These are phyloP conservation scores for Orbilia quercus DNA, from an alignment of 2,329 filamentous ascomycete species.

Conservation along the genomic window DNA sequence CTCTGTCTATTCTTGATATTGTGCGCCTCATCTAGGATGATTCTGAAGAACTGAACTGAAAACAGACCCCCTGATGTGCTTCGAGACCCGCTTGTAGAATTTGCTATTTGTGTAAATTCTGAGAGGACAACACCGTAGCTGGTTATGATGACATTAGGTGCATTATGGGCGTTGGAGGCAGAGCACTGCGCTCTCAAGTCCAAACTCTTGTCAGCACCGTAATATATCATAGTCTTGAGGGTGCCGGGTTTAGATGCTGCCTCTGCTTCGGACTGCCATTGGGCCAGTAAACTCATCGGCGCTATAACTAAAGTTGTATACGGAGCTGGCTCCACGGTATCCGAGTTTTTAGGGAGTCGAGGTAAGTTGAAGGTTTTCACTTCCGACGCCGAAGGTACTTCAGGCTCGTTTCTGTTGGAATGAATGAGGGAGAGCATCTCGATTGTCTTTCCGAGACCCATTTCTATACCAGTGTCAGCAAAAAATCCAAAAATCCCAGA, in stretches of 20 bases:
- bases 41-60: constrained; percentile 90
- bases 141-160: constrained; percentile 91
- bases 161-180: constrained; percentile 75
- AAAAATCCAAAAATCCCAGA: not conserved
- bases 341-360: constrained; percentile 58
- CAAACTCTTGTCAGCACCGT: constrained; percentile 82
- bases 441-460: constrained; percentile 98
- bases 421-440: constrained; percentile 97
- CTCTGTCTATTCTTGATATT: constrained; percentile 89
- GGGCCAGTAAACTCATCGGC: constrained; percentile 93
- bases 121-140: constrained; percentile 93
- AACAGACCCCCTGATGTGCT: constrained; percentile 80
- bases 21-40: constrained; percentile 96
- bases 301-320: constrained; percentile 95
- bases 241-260: constrained; percentile 88
- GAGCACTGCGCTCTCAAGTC: constrained; percentile 84
- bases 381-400: constrained; percentile 48
- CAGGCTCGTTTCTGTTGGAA: constrained; percentile 70
- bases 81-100: constrained; percentile 72
- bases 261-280: constrained; percentile 95
- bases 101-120: constrained; percentile 80
- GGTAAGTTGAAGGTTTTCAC: constrained; percentile 37
- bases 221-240: constrained; percentile 87
- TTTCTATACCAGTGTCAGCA: constrained; percentile 69
- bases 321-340: constrained; percentile 75